Evolutionary conservation across 1,284 basidiomycete genomes (phyloP).

Genomic region (Trametes polyzona): DNA sequence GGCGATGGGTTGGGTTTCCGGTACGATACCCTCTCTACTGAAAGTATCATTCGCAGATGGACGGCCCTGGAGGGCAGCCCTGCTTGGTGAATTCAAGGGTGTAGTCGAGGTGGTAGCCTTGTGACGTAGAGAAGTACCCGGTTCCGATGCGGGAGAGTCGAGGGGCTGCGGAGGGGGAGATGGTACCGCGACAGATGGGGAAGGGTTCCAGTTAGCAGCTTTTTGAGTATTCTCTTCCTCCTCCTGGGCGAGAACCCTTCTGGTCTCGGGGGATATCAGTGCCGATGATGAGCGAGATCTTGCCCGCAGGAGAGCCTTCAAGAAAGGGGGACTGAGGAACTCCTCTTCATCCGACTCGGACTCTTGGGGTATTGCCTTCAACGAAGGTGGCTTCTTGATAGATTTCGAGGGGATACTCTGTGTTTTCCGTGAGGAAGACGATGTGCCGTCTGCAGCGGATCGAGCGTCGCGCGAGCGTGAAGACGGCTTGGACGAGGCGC

Average conservation of each 20-base stretch:
- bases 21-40: conserved; percentile 27
- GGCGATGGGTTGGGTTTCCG: conserved; percentile 18
- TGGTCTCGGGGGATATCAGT: conserved; percentile 1
- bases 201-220: conserved; percentile 5
- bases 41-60: conserved; percentile 23
- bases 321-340: background rate
- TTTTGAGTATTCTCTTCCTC: conserved; percentile 28
- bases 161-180: too few relatives aligned
- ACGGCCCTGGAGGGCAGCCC: background rate
- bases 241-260: conserved; percentile 17
- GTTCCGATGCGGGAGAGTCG: too few relatives aligned
- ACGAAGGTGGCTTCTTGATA: background rate
- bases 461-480: too few relatives aligned
- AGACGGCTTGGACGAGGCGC: too few relatives aligned
- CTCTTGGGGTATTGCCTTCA: background rate
- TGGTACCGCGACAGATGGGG: background rate
- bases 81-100: background rate
- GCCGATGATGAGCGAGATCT: background rate
- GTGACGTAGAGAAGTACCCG: too few relatives aligned
- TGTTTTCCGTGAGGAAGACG: too few relatives aligned
- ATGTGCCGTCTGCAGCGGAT: too few relatives aligned
- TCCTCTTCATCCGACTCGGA: background rate
- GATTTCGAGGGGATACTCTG: background rate
- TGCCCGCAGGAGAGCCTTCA: background rate
- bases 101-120: too few relatives aligned